Conservation (phyloP, 2,329 filamentous ascomycete genomes). For the Pseudocercospora cruenta region DNA sequence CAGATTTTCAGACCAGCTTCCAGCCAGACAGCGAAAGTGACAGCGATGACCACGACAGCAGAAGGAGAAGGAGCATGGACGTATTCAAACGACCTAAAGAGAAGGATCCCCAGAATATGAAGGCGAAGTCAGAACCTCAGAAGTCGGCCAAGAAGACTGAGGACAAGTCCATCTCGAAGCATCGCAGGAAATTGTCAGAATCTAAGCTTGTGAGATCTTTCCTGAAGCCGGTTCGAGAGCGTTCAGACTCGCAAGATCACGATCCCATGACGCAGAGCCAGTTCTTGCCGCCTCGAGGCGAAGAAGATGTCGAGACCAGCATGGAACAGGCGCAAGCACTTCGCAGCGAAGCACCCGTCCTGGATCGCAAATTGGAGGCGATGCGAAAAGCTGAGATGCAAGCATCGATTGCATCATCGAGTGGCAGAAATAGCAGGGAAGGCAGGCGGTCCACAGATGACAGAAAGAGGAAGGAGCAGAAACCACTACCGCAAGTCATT, state of each 20-base stretch:
- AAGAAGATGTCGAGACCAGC: conserved; percentile 19
- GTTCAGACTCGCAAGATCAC: conserved; percentile 37
- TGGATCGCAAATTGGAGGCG: conserved; percentile 67
- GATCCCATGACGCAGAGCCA: conserved; percentile 40
- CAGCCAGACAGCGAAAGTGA: conserved; percentile 81
- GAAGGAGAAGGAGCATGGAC: conserved; percentile 16
- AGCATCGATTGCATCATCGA: conserved; percentile 31
- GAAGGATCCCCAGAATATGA: conserved; percentile 8
- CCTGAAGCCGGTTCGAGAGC: conserved; percentile 55
- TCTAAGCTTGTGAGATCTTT: conserved; percentile 69
- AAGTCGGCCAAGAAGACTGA: conserved; percentile 7
- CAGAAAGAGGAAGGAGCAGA: conserved; percentile 12
- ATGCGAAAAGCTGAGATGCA: conserved; percentile 35
- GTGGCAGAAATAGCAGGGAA: conserved; percentile 29
- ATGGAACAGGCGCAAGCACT: conserved; percentile 32
- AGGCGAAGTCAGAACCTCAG: conserved; percentile 5
- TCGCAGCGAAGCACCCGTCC: conserved; percentile 66
- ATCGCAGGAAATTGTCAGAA: conserved; percentile 64
- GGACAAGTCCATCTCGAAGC: conserved; percentile 32
- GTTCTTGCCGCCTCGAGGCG: conserved; percentile 30
- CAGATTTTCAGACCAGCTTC: conserved; percentile 68
- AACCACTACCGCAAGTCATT: conserved; percentile 29
- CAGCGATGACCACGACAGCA: conserved; percentile 37
- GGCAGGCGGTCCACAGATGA: conserved; percentile 15
- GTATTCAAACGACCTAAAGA: conserved; percentile 9